Base-by-base conservation (phyloP, 805 yeast species). In the Wickerhamiella kurtzmanii region DNA sequence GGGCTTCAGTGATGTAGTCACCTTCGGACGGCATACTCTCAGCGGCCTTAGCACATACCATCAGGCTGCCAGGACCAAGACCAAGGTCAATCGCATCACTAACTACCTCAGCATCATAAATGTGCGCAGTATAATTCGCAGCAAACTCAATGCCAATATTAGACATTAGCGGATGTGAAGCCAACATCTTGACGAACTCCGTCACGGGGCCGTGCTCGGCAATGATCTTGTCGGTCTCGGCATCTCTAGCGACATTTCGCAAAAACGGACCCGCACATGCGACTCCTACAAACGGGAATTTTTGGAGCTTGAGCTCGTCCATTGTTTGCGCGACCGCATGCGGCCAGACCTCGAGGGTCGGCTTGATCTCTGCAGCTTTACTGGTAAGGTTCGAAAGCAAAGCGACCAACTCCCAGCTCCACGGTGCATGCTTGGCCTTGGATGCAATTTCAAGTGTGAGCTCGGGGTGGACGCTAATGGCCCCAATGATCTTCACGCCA, bases 331-430 rank as follows among this genome's bases (percentile, higher is more conserved):
- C 41, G 5, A 53, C 47, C 1, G 47, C 15, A 22, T 47, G 13
- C 6, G 55, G 55, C 52, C 53, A 53, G 17, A 42, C 19, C n/a
- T 37, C 44, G 21, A 48, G 37, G 3, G 41, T 47, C 2, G 25
- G 28, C 8, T 35, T 45, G 11, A 51, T 19, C 25, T 48, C 43
- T 4, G 19, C 44, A 37, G 16, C 6, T 15, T 36, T 43, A 6
- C 49, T 50, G 6, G 53, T 51, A 5, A 53, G 43, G 32, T 53
- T 53, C 11, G 42, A 47, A 9, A 50, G 45, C 22, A 53, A 16
- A 6, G 48, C 44, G 11, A 51, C 50, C 1, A 50, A 47, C 32
- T 51, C 54, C 54, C 54, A 51, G 2, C 48, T 51, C 28, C 36
- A 51, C 18, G 50, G 52, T 15, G 22, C 28, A 9, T 35, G 41